These are phyloP conservation scores for Septoria petroselini DNA, from an alignment of 2,329 filamentous ascomycete genomes.

Conservation along the genomic window DNA sequence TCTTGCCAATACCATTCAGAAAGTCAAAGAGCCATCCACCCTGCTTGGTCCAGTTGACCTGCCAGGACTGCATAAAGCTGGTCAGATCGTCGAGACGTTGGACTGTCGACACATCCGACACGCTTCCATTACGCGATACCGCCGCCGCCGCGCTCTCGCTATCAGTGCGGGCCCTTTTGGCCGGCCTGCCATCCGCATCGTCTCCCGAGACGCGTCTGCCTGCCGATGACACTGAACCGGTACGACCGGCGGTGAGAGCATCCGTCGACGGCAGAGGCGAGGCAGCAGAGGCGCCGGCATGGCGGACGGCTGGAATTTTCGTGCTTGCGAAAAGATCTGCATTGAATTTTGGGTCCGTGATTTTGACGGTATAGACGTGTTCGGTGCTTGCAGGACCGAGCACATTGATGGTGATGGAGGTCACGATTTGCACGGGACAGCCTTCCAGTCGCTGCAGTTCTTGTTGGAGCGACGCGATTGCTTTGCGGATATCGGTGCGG, in stretches of 20 bases:
- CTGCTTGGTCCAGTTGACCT: constrained; percentile 32
- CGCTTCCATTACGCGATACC: constrained; percentile 14
- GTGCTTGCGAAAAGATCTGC: constrained; percentile 19
- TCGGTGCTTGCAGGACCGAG: constrained; percentile 20
- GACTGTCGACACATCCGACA: constrained; percentile 18
- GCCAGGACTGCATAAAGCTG: constrained; percentile 26
- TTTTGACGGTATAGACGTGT: constrained; percentile 25
- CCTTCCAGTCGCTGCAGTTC: constrained; percentile 23
- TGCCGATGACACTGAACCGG: constrained; percentile 5
- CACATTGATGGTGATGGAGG: constrained; percentile 28
- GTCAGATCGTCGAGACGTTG: constrained; percentile 20
- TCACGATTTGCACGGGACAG: constrained; percentile 22
- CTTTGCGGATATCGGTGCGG: constrained; percentile 26
- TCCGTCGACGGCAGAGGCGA: constrained; percentile 13
- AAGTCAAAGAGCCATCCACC: constrained; percentile 35
- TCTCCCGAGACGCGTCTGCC: neutral
- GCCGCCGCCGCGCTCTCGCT: constrained; percentile 11
- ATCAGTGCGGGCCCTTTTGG: constrained; percentile 24
- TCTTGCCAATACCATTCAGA: constrained; percentile 23
- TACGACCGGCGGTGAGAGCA: constrained; percentile 7
- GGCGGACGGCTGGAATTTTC: constrained; percentile 11
- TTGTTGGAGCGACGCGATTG: constrained; percentile 25
- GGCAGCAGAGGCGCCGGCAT: constrained; percentile 8
- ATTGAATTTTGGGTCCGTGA: constrained; percentile 25
- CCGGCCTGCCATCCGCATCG: constrained; percentile 19